phyloP scores from a whole-genome alignment of 768 basidiomycete genomes.

The Amylocystis lapponica region DNA sequence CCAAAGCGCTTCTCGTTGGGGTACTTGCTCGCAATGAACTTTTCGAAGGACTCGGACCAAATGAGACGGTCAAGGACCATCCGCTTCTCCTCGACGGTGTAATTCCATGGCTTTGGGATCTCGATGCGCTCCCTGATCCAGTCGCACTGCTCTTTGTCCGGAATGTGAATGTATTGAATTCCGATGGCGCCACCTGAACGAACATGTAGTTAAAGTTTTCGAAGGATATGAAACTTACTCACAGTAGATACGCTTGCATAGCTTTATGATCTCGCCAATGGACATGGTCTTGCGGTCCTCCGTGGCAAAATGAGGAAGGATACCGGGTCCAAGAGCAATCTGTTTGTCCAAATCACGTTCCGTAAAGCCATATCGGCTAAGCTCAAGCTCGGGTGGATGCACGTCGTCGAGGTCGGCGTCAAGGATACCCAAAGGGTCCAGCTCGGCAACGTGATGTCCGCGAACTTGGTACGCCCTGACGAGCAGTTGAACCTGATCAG shows the following conservation, averaged over 20 bases:
- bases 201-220: background rate
- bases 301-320: slow-evolving; percentile 90
- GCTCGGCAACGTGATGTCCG: slow-evolving; percentile 92
- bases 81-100: slow-evolving; percentile 95
- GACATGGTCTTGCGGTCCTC: slow-evolving; percentile 85
- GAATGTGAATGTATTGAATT: slow-evolving; percentile 92
- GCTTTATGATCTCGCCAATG: slow-evolving; percentile 84
- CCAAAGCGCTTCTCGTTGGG: slow-evolving; percentile 99
- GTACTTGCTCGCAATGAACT: slow-evolving; percentile 97
- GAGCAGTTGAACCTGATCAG: slow-evolving; percentile 85
- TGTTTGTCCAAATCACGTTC: slow-evolving; percentile 93
- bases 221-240: slow-evolving; percentile 25
- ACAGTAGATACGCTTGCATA: slow-evolving; percentile 94
- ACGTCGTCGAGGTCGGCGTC: slow-evolving; percentile 79
- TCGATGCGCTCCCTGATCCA: slow-evolving; percentile 98
- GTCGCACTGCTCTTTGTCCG: slow-evolving; percentile 97
- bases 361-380: slow-evolving; percentile 92
- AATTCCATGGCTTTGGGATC: slow-evolving; percentile 94
- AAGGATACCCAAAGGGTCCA: slow-evolving; percentile 93
- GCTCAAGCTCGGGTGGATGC: slow-evolving; percentile 83
- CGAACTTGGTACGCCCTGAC: slow-evolving; percentile 99
- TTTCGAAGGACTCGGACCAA: slow-evolving; percentile 99
- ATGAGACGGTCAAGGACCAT: slow-evolving; percentile 99
- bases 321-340: slow-evolving; percentile 91
- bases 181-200: slow-evolving; percentile 75